A percentile compares a stretch with the other conserved stretches of the same genome.
These are phyloP conservation scores for Solanum sitiens DNA, from an alignment of 257 asterid genomes.

Conservation along the genomic window DNA sequence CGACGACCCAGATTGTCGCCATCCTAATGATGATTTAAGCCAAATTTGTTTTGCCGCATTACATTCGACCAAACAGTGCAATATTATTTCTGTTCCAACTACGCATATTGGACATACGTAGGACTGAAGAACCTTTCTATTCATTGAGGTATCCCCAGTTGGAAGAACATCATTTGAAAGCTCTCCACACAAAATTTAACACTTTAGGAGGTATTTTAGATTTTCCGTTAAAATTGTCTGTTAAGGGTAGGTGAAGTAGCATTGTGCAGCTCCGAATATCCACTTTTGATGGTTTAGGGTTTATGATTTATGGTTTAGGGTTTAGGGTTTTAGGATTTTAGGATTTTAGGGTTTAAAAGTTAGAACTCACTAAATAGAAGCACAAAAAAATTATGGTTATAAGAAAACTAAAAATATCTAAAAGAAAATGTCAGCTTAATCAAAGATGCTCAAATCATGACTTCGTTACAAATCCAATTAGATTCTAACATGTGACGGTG, in stretches of 20 bases:
- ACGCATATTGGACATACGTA: neutral
- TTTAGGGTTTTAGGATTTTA: no score
- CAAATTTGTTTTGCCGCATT: neutral
- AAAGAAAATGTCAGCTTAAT: neutral
- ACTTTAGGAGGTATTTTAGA: neutral
- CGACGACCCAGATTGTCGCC: neutral
- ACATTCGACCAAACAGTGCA: neutral
- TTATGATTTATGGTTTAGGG: no score
- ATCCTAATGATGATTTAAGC: neutral
- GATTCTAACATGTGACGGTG: neutral
- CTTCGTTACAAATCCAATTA: neutral
- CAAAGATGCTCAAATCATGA: neutral
- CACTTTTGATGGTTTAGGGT: neutral
- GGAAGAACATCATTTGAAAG: neutral
- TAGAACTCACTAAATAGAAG: no score
- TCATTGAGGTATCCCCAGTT: neutral
- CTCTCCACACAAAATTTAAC: neutral
- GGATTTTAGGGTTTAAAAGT: no score
- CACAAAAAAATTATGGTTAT: neutral
- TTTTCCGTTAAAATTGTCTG: no score
- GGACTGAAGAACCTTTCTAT: no score
- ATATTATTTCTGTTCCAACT: neutral
- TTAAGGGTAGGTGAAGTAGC: neutral
- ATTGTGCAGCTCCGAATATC: no score
- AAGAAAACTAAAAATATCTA: no score